Conservation (phyloP, 192 early-diverging fungal species). For the Phlyctochytrium bullatum region DNA sequence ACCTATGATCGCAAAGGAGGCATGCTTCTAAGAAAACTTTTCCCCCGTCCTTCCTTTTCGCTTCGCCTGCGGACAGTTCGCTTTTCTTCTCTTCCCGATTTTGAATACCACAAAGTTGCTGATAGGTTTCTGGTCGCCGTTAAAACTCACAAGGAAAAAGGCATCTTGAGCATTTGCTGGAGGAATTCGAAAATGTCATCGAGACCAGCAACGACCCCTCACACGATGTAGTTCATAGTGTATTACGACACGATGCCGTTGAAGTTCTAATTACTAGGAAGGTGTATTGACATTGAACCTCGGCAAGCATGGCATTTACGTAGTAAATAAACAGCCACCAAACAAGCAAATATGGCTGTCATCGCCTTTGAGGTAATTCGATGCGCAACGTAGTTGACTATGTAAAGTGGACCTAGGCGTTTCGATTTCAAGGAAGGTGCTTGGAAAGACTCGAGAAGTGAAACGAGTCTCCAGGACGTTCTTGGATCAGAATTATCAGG, state of each 20-base stretch:
- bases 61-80: too few relatives aligned
- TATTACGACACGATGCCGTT: constrained; percentile 36
- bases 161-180: constrained; percentile 62
- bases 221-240: constrained; percentile 80
- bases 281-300: constrained; percentile 88
- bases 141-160: too few relatives aligned
- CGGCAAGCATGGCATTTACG: constrained; percentile 81
- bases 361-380: constrained; percentile 64
- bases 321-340: constrained; percentile 97
- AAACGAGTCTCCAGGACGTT: background rate
- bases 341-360: constrained; percentile 98
- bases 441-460: background rate
- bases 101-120: too few relatives aligned
- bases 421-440: background rate
- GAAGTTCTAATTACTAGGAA: constrained; percentile 15
- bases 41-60: too few relatives aligned
- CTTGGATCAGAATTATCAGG: background rate
- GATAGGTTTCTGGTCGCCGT: too few relatives aligned
- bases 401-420: background rate
- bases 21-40: too few relatives aligned
- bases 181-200: constrained; percentile 73
- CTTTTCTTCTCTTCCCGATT: too few relatives aligned
- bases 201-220: constrained; percentile 66
- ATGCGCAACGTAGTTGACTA: too few relatives aligned
- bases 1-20: too few relatives aligned